phyloP scores from a whole-genome alignment of 2,329 filamentous ascomycete genomes.

The Paecilomyces niveus region DNA sequence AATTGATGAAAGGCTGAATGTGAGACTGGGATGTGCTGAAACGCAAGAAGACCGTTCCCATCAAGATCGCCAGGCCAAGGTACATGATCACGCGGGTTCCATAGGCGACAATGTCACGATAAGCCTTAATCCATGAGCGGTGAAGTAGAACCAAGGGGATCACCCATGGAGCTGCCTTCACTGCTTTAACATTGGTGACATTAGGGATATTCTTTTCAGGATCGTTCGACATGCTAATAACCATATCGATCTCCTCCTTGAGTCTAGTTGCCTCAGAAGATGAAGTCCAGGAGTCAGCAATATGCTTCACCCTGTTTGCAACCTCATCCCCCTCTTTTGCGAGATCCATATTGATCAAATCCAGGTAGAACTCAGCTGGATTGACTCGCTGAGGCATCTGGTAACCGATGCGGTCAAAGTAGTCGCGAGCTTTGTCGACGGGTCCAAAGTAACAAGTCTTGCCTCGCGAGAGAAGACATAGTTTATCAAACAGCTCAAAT shows the following conservation, averaged over 20 bases:
- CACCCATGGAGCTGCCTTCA: slow-evolving; percentile 39
- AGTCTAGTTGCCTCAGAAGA: slow-evolving; percentile 37
- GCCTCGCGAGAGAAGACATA: slow-evolving; percentile 65
- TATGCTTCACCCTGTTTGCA: slow-evolving; percentile 43
- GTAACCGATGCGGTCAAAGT: slow-evolving; percentile 57
- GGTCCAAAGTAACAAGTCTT: slow-evolving; percentile 67
- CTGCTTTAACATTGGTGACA: slow-evolving; percentile 11
- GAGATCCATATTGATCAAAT: slow-evolving; percentile 74
- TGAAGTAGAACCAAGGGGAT: slow-evolving; percentile 63
- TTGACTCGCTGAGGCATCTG: slow-evolving; percentile 65
- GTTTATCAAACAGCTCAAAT: slow-evolving; percentile 72
- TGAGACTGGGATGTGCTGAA: slow-evolving; percentile 60
- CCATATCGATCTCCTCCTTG: slow-evolving; percentile 18
- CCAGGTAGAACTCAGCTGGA: slow-evolving; percentile 72
- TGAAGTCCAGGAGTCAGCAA: slow-evolving; percentile 51
- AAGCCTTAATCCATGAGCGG: slow-evolving; percentile 73
- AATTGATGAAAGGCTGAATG: slow-evolving; percentile 76
- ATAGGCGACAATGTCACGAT: slow-evolving; percentile 77
- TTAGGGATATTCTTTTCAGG: slow-evolving; percentile 19
- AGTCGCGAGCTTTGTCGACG: slow-evolving; percentile 49
- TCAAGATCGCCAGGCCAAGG: slow-evolving; percentile 69
- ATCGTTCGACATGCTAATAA: neutral
- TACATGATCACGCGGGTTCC: slow-evolving; percentile 81
- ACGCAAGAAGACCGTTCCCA: slow-evolving; percentile 81
- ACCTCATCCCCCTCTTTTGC: slow-evolving; percentile 40